Evolutionary conservation across 495 filamentous ascomycete genomes (phyloP).

Genomic region (Lasiosphaeris hirsuta): DNA sequence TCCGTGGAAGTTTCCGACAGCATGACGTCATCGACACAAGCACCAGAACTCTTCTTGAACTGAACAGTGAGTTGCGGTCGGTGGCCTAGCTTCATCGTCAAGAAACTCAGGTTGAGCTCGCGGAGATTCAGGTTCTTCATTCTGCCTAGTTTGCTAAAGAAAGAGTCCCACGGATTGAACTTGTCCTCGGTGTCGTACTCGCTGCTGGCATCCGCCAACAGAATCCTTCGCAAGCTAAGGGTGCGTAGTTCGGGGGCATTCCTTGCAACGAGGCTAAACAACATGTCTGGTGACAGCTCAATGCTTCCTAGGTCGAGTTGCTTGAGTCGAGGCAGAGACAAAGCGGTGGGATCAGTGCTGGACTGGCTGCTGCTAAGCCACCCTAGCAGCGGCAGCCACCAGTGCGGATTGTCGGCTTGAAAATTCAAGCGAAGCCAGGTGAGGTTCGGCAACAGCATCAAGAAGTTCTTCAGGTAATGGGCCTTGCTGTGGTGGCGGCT

Average conservation of each 20-base stretch:
- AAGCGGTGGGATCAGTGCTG: neutral
- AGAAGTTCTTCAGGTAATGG: constrained; percentile 22
- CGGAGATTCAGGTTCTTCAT: neutral
- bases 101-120: neutral
- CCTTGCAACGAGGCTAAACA: constrained; percentile 34
- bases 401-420: neutral
- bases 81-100: no score
- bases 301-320: constrained; percentile 40
- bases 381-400: neutral
- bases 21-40: no score
- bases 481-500: no score
- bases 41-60: neutral
- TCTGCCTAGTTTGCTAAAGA: constrained; percentile 11
- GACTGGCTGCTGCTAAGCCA: constrained; percentile 13
- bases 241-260: constrained; percentile 33
- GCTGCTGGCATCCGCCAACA: neutral
- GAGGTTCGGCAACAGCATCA: constrained; percentile 27
- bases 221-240: constrained; percentile 34
- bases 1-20: neutral
- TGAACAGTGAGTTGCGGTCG: neutral
- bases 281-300: neutral
- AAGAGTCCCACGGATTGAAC: constrained; percentile 23
- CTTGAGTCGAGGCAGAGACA: constrained; percentile 27
- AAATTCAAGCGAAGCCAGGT: constrained; percentile 41
- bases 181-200: neutral